Evolutionary conservation across 1,284 basidiomycete genomes (phyloP), one percentile per base, ranked within the genome.

Genomic region (Neolentinus lepideus): DNA sequence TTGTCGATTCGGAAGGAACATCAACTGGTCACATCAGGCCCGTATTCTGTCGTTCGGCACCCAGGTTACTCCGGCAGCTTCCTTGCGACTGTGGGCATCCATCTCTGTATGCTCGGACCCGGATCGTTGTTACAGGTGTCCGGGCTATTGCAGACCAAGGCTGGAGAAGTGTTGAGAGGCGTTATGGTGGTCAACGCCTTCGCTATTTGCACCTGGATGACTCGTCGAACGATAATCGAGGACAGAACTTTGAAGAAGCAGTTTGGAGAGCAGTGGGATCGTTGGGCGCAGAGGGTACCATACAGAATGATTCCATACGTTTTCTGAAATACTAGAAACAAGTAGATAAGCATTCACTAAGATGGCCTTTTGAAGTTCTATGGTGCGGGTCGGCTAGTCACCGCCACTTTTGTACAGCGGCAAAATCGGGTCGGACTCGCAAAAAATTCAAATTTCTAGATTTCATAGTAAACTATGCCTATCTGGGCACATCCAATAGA

Each of bases 221-320:
- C 29, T 31, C 29, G 29, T 12, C 9, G 58, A 14, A 46, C 16
- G 35, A n/a, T 12, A 6, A 33, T 27, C 10, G 58, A 59, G 47
- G 57, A 58, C 22, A 27, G 16, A 4, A 47, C 33, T 21, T 19
- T 58, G 50, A 31, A 25, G 24, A 29, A 33, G 21, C 22, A 35
- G 38, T 58, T 58, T 52, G 57, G 57, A 12, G 52, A 56, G 38
- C 47, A 55, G 27, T 58, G 57, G 57, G 47, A 51, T 14, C 33
- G 26, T 16, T 54, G 47, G n/a, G 31, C 36, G 26, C 16, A 33
- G 53, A 22, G 54, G 12, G 56, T 57, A 2, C 53, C 54, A 11
- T 57, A 51, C 29, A 27, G 19, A 29, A n/a, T 33, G 14, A n/a
- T 57, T 21, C 56, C 56, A 11, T 19, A 27, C 10, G 26, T 57